Evolutionary conservation across 2,329 filamentous ascomycete genomes (phyloP).

Genomic region (Talaromyces sp.): DNA sequence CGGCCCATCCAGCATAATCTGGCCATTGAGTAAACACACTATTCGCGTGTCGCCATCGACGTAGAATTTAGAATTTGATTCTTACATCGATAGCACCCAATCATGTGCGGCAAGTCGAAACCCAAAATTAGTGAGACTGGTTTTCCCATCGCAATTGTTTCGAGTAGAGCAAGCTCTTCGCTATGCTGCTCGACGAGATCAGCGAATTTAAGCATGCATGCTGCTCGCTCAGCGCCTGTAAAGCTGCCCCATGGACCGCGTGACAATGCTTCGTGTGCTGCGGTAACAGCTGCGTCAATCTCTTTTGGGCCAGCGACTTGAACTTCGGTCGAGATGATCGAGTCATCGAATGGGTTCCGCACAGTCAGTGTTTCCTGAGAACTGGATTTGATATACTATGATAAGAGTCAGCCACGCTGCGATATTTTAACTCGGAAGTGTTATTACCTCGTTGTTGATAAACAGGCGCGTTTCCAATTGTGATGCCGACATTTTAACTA

Average conservation of each 20-base stretch:
- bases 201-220: slow-evolving; percentile 44
- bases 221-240: slow-evolving; percentile 31
- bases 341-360: slow-evolving; percentile 37
- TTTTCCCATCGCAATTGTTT: slow-evolving; percentile 44
- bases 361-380: slow-evolving; percentile 44
- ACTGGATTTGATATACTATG: slow-evolving; percentile 43
- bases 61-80: not conserved
- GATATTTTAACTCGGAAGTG: not conserved
- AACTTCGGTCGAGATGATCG: slow-evolving; percentile 33
- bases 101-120: not conserved
- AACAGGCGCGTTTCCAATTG: slow-evolving; percentile 31
- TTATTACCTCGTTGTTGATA: slow-evolving; percentile 47
- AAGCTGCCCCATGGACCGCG: slow-evolving; percentile 34
- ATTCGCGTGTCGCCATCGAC: not conserved
- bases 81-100: slow-evolving; percentile 5
- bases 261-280: slow-evolving; percentile 17
- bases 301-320: slow-evolving; percentile 44
- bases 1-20: slow-evolving; percentile 56
- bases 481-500: not conserved
- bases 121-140: slow-evolving; percentile 21
- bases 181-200: slow-evolving; percentile 37
- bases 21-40: not conserved
- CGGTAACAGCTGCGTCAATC: slow-evolving; percentile 40
- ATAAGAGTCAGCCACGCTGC: not conserved
- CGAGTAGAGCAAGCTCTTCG: slow-evolving; percentile 34